Conservation (phyloP, 2,329 filamentous ascomycete genomes). For the Cordyceps fumosorosea region DNA sequence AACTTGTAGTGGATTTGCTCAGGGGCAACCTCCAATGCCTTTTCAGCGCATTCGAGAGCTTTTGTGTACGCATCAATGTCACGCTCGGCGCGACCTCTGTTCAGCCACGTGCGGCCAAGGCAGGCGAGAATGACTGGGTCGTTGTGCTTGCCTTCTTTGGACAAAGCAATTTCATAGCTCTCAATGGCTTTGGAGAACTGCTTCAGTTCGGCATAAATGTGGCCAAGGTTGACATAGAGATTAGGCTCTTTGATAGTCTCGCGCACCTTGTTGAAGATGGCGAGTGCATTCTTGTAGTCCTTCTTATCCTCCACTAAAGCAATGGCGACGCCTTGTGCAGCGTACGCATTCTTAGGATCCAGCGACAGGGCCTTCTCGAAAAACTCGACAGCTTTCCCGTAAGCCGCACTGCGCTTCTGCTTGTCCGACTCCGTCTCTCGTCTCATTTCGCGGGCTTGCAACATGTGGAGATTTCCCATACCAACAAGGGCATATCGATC, state of each 20-base stretch:
- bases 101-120: constrained; percentile 79
- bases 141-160: constrained; percentile 65
- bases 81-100: constrained; percentile 62
- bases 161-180: constrained; percentile 81
- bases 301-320: constrained; percentile 92
- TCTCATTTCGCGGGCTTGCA: constrained; percentile 88
- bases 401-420: constrained; percentile 80
- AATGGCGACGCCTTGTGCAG: constrained; percentile 92
- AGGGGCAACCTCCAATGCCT: constrained; percentile 69
- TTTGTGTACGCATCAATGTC: constrained; percentile 52
- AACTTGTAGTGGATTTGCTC: constrained; percentile 91
- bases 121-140: constrained; percentile 79
- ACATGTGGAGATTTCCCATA: constrained; percentile 90
- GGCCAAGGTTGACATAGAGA: constrained; percentile 87
- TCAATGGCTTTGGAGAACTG: constrained; percentile 92
- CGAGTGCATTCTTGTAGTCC: constrained; percentile 72
- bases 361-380: constrained; percentile 95
- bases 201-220: constrained; percentile 83
- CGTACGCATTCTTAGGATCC: constrained; percentile 93
- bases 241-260: constrained; percentile 85
- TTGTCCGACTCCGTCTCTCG: constrained; percentile 84
- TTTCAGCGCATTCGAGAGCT: constrained; percentile 55
- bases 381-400: constrained; percentile 91
- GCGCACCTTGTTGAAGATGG: constrained; percentile 83
- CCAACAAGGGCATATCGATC: constrained; percentile 93